phyloP scores from a whole-genome alignment of 2,329 filamentous ascomycete species.

The Pezicula radicicola region DNA sequence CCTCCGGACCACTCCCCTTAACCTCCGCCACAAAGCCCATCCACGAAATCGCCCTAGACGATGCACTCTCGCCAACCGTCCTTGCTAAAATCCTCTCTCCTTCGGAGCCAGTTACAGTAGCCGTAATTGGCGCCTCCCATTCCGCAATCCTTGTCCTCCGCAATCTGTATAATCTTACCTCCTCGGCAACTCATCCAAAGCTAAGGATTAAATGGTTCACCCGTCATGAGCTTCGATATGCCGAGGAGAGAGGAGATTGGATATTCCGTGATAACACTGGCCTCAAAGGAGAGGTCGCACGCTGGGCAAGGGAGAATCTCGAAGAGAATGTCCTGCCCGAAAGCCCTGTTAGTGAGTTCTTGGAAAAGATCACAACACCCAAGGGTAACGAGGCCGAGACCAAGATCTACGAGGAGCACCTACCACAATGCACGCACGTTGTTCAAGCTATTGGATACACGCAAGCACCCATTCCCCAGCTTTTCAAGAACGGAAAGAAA shows the following conservation, averaged over 20 bases:
- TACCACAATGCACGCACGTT: slow-evolving; percentile 49
- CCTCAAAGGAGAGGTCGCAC: slow-evolving; percentile 57
- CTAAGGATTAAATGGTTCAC: slow-evolving; percentile 61
- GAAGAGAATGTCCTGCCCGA: slow-evolving; percentile 45
- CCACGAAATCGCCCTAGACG: slow-evolving; percentile 48
- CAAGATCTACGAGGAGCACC: slow-evolving; percentile 38
- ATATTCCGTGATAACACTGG: slow-evolving; percentile 64
- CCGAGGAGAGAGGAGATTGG: slow-evolving; percentile 60
- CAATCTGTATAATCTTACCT: slow-evolving; percentile 54
- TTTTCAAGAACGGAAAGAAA: slow-evolving; percentile 31
- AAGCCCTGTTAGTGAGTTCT: slow-evolving; percentile 22
- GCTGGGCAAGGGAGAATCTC: slow-evolving; percentile 56
- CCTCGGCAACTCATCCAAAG: slow-evolving; percentile 42
- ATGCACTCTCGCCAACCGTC: slow-evolving; percentile 49
- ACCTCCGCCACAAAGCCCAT: slow-evolving; percentile 35
- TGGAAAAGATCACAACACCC: slow-evolving; percentile 24
- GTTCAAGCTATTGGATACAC: slow-evolving; percentile 59
- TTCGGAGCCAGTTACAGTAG: slow-evolving; percentile 40
- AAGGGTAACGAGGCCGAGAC: slow-evolving; percentile 40
- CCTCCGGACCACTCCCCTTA: slow-evolving; percentile 39
- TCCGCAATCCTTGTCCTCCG: slow-evolving; percentile 60
- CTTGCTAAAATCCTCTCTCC: slow-evolving; percentile 38
- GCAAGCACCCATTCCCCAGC: slow-evolving; percentile 43
- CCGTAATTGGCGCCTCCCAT: slow-evolving; percentile 60
- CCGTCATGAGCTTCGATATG: slow-evolving; percentile 57